phyloP scores from a whole-genome alignment of 495 filamentous ascomycete genomes.

The Parathielavia hyrcaniae region DNA sequence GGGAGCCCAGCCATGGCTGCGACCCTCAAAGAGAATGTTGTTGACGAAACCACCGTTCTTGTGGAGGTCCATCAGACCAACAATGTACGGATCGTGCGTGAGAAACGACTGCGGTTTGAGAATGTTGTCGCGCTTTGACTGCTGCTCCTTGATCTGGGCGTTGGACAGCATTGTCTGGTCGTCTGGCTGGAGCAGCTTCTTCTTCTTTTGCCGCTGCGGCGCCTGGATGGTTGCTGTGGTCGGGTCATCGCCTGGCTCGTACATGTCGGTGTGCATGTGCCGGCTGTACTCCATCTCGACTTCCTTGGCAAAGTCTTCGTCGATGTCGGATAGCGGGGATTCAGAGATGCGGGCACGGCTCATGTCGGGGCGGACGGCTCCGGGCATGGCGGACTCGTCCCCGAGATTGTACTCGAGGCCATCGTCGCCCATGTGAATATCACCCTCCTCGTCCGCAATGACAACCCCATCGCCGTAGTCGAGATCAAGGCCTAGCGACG shows the following conservation, averaged over 20 bases:
- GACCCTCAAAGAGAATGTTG: constrained; percentile 67
- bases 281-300: constrained; percentile 50
- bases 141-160: constrained; percentile 64
- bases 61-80: constrained; percentile 85
- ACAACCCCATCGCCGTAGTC: constrained; percentile 48
- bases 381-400: constrained; percentile 45
- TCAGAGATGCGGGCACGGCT: constrained; percentile 53
- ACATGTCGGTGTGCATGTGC: constrained; percentile 46
- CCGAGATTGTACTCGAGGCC: constrained; percentile 48
- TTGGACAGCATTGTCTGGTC: constrained; percentile 53
- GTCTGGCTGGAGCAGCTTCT: constrained; percentile 67
- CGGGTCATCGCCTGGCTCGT: constrained; percentile 51
- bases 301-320: constrained; percentile 48
- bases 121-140: constrained; percentile 72
- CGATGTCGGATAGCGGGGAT: constrained; percentile 67
- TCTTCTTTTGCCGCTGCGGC: constrained; percentile 66
- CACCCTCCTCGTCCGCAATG: constrained; percentile 54
- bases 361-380: constrained; percentile 38
- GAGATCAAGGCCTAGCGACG: constrained; percentile 42
- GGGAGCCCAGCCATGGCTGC: constrained; percentile 76
- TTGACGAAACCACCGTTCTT: constrained; percentile 83
- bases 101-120: constrained; percentile 71
- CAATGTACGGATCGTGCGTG: constrained; percentile 74
- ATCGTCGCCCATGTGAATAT: constrained; percentile 57
- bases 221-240: constrained; percentile 42